phyloP scores from a whole-genome alignment of 805 yeast species.

The Metschnikowia amazonensis region DNA sequence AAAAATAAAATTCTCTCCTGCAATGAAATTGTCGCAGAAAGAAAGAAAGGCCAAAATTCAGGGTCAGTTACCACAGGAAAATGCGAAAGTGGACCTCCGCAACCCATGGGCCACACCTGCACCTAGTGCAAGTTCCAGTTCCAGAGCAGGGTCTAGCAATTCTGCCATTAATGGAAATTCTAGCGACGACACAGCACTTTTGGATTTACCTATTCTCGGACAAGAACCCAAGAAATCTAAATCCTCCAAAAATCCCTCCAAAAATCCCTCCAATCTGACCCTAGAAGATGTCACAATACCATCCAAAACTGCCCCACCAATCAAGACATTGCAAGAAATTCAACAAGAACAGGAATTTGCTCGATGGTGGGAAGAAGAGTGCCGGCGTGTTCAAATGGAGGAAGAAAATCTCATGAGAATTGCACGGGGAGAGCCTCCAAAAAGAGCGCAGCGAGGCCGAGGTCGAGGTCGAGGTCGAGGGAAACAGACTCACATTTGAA shows the following conservation, averaged over 20 bases:
- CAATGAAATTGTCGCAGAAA: conserved; percentile 52
- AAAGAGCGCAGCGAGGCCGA: conserved; percentile 8
- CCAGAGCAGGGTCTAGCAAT: not conserved
- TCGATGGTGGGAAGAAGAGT: conserved; percentile 83
- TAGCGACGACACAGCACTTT: not conserved
- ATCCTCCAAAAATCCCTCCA: conserved; percentile 27
- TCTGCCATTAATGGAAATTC: not conserved
- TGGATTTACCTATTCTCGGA: conserved; percentile 23
- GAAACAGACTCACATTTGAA: not conserved
- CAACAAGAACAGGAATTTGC: conserved; percentile 83
- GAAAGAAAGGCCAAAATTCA: conserved; percentile 34
- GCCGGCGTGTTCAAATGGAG: conserved; percentile 56
- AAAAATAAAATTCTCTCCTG: conserved; percentile 35
- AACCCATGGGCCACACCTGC: conserved; percentile 12
- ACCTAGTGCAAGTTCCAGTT: not conserved
- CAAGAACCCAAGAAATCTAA: conserved; percentile 4
- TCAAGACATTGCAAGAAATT: conserved; percentile 58
- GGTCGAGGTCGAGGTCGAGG: conserved; percentile 11
- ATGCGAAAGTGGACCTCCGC: conserved; percentile 2
- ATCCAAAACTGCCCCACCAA: conserved; percentile 25
- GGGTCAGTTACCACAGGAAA: not conserved
- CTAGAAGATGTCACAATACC: conserved; percentile 40
- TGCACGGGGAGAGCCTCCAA: conserved; percentile 1
- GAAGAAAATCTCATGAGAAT: not conserved
- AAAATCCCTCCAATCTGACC: conserved; percentile 46